phyloP scores from a whole-genome alignment of 1,139 yeast species.

The Yamadazyma kanchanaburiensis region DNA sequence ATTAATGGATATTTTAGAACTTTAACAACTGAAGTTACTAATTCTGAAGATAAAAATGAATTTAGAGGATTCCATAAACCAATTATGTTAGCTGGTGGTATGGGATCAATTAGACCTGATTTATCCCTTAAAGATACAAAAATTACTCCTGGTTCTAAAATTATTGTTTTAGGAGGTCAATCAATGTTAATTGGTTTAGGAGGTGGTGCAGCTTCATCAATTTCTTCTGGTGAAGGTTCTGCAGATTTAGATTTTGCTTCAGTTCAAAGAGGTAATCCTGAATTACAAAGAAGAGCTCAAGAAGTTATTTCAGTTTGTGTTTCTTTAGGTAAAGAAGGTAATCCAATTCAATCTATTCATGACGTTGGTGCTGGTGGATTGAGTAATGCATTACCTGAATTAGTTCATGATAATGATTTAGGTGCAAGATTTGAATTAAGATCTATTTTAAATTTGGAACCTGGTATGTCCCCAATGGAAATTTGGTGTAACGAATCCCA shows the following conservation, averaged over 20 bases:
- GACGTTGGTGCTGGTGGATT: slow-evolving; percentile 99
- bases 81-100: slow-evolving; percentile 98
- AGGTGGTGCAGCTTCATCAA: slow-evolving; percentile 98
- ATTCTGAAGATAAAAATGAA: slow-evolving; percentile 62
- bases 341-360: slow-evolving; percentile 93
- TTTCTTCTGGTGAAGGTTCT: slow-evolving; percentile 93
- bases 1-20: slow-evolving; percentile 97
- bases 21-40: slow-evolving; percentile 72
- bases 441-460: slow-evolving; percentile 86
- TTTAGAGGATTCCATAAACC: slow-evolving; percentile 98
- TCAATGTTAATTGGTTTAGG: slow-evolving; percentile 99
- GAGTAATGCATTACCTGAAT: slow-evolving; percentile 94
- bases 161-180: slow-evolving; percentile 96
- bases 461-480: slow-evolving; percentile 99
- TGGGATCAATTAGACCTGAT: slow-evolving; percentile 94
- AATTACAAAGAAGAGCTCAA: slow-evolving; percentile 98
- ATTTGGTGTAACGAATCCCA: slow-evolving; percentile 99
- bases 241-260: slow-evolving; percentile 98
- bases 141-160: slow-evolving; percentile 88
- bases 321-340: slow-evolving; percentile 64
- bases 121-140: slow-evolving; percentile 84
- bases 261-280: slow-evolving; percentile 99
- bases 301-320: slow-evolving; percentile 95
- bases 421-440: slow-evolving; percentile 94
- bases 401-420: slow-evolving; percentile 93